Evolutionary conservation across 352 stramenopile species (phyloP).

Genomic region (Pythium chondricola): DNA sequence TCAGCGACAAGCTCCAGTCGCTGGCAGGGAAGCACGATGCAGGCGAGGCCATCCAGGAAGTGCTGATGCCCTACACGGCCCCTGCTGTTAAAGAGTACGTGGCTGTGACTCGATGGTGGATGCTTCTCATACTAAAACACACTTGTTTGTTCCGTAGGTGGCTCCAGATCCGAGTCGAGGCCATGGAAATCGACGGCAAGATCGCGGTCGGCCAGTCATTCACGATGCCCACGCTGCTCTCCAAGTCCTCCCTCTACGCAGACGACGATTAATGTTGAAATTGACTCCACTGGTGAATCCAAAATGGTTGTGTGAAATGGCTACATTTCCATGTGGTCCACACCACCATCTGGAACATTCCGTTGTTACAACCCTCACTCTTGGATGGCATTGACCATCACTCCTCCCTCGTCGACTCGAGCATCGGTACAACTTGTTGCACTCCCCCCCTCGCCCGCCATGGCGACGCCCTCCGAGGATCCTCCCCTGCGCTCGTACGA

Average conservation of each 20-base stretch:
- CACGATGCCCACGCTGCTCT: conserved; percentile 79
- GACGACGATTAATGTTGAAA: conserved; percentile 63
- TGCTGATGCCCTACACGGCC: conserved; percentile 70
- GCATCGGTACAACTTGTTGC: neutral
- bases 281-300: too few relatives aligned
- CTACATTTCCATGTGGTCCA: conserved; percentile 15
- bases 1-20: conserved; percentile 71
- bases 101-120: neutral
- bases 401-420: neutral
- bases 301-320: conserved; percentile 4
- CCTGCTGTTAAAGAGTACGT: conserved; percentile 86
- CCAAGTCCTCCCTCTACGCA: conserved; percentile 82
- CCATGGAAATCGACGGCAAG: conserved; percentile 81
- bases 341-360: conserved; percentile 20
- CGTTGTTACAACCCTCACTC: conserved; percentile 15
- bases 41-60: conserved; percentile 58
- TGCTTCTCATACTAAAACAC: neutral
- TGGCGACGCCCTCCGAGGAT: conserved; percentile 4
- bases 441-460: too few relatives aligned
- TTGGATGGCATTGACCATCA: neutral
- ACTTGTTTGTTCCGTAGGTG: conserved; percentile 32
- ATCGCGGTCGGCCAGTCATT: conserved; percentile 73
- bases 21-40: conserved; percentile 75
- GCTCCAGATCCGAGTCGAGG: conserved; percentile 80
- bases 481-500: conserved; percentile 47